A percentile compares a stretch with the other conserved stretches of the same genome.
These are phyloP conservation scores for Rusavskia elegans DNA, from an alignment of 495 filamentous ascomycete species.

Conservation along the genomic window DNA sequence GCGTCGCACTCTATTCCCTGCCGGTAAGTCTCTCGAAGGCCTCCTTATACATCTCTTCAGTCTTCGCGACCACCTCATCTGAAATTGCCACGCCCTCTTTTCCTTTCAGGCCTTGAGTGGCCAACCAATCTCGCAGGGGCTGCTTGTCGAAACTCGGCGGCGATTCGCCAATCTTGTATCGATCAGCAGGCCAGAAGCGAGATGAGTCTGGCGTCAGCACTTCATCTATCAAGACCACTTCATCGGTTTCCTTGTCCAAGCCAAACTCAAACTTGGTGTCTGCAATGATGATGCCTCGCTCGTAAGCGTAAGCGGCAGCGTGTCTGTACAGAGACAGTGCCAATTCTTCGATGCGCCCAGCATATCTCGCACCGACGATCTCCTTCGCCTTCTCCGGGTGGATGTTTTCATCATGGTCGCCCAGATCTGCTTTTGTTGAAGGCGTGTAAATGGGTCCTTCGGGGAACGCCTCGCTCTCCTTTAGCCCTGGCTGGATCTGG, in stretches of 20 bases:
- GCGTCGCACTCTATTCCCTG: conserved; percentile 3
- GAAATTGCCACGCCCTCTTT: conserved; percentile 53
- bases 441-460: conserved; percentile 70
- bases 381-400: conserved; percentile 45
- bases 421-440: conserved; percentile 75
- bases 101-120: conserved; percentile 49
- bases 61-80: conserved; percentile 45
- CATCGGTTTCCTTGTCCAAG: conserved; percentile 54
- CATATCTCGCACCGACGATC: conserved; percentile 61
- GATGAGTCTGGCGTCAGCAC: conserved; percentile 78
- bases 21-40: conserved; percentile 44
- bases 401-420: conserved; percentile 85
- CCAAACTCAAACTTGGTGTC: conserved; percentile 79
- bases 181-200: conserved; percentile 71
- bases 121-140: conserved; percentile 76
- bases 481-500: conserved; percentile 41
- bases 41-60: conserved; percentile 48
- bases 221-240: conserved; percentile 80
- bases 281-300: conserved; percentile 78
- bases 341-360: conserved; percentile 56
- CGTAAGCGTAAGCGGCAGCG: conserved; percentile 56
- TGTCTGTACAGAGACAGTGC: conserved; percentile 57
- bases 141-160: conserved; percentile 91
- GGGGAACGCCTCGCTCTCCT: conserved; percentile 58
- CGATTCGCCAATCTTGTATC: conserved; percentile 54